phyloP scores from a whole-genome alignment of 1,139 yeast genomes.

The Kluyveromyces sp. region DNA sequence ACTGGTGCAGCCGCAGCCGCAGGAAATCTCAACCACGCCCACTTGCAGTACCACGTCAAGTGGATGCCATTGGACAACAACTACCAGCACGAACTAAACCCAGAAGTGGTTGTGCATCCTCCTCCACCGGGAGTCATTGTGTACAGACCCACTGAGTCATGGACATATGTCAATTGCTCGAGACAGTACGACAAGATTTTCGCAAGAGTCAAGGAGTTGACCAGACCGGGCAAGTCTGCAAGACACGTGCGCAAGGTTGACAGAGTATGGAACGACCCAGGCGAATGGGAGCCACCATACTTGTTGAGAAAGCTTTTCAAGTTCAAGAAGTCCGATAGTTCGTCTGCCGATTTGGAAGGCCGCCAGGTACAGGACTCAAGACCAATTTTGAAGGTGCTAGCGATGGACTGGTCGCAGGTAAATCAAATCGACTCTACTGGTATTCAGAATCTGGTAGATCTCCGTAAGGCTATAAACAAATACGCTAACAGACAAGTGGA shows the following conservation, averaged over 20 bases:
- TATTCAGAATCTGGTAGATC: slow-evolving; percentile 68
- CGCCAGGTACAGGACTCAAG: slow-evolving; percentile 34
- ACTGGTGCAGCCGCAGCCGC: background rate
- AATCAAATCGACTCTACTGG: slow-evolving; percentile 74
- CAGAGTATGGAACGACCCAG: slow-evolving; percentile 90
- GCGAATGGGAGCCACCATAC: slow-evolving; percentile 33
- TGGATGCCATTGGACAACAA: slow-evolving; percentile 74
- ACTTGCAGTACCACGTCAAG: slow-evolving; percentile 46
- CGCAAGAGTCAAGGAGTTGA: slow-evolving; percentile 55
- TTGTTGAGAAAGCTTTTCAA: slow-evolving; percentile 14
- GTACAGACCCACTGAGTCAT: slow-evolving; percentile 73
- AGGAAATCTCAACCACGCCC: slow-evolving; percentile 8
- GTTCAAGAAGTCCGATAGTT: slow-evolving; percentile 32
- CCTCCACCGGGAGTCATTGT: slow-evolving; percentile 92
- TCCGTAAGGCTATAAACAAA: slow-evolving; percentile 60
- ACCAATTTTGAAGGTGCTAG: slow-evolving; percentile 63
- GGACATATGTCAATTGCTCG: slow-evolving; percentile 75
- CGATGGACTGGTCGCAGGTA: slow-evolving; percentile 74
- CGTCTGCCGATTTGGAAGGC: slow-evolving; percentile 4
- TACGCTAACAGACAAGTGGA: slow-evolving; percentile 83
- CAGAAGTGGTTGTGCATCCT: slow-evolving; percentile 49
- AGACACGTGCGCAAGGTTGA: slow-evolving; percentile 47
- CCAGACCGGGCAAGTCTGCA: slow-evolving; percentile 53
- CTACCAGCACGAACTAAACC: slow-evolving; percentile 41
- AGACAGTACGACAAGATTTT: slow-evolving; percentile 61